Evolutionary conservation across 495 filamentous ascomycete species (phyloP).

Genomic region (Neurospora sp.): DNA sequence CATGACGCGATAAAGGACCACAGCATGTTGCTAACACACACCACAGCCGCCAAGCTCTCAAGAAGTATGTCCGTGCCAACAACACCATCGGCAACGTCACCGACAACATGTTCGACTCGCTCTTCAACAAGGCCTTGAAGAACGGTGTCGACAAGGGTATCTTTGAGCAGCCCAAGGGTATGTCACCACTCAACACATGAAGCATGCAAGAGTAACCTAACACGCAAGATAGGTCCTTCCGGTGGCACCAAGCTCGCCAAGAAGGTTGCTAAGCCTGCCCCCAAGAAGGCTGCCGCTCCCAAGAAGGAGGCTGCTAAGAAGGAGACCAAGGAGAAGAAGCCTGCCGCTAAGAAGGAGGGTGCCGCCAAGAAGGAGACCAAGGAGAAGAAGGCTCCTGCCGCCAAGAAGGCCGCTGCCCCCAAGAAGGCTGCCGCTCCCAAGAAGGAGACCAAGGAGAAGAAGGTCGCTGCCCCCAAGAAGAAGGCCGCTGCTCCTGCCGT

Average conservation of each 20-base stretch:
- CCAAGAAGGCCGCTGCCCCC: constrained; percentile 20
- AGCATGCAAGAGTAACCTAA: constrained; percentile 4
- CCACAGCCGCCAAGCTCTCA: constrained; percentile 80
- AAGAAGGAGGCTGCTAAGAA: constrained; percentile 39
- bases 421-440: constrained; percentile 18
- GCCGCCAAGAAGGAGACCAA: constrained; percentile 17
- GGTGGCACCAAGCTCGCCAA: constrained; percentile 95
- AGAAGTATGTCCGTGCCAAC: constrained; percentile 97
- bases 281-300: constrained; percentile 28
- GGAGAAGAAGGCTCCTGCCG: constrained; percentile 10
- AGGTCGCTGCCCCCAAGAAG: constrained; percentile 41
- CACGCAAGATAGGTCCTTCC: constrained; percentile 55
- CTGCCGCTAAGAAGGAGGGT: constrained; percentile 27
- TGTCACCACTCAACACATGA: constrained; percentile 16
- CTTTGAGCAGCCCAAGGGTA: constrained; percentile 94
- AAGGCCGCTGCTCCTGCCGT: constrained; percentile 27
- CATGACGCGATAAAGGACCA: neutral
- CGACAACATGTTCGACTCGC: constrained; percentile 69
- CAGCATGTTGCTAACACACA: constrained; percentile 26
- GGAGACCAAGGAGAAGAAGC: constrained; percentile 33
- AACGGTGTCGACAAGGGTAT: constrained; percentile 79
- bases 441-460: constrained; percentile 37
- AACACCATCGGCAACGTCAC: constrained; percentile 64
- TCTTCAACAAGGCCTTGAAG: constrained; percentile 90
- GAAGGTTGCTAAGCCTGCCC: constrained; percentile 47